Evolutionary conservation across 75 land plant species (phyloP).

Genomic region (Picea glauca): DNA sequence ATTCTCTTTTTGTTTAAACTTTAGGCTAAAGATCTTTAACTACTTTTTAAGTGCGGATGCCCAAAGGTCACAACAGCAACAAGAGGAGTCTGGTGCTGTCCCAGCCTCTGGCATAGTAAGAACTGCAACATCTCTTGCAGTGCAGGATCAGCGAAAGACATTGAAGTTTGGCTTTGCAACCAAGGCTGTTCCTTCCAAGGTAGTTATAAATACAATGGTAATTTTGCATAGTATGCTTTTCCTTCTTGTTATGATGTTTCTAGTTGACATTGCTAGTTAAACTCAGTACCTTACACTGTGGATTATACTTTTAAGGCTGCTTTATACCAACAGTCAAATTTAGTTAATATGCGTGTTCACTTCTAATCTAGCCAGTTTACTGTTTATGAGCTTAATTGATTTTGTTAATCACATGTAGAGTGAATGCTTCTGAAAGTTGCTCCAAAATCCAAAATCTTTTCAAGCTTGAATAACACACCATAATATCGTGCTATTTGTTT

Average conservation of each 20-base stretch:
- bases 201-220: not conserved
- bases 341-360: not conserved
- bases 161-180: conserved; percentile 96
- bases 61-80: conserved; percentile 55
- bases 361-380: not conserved
- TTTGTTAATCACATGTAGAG: not conserved
- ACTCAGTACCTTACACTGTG: not conserved
- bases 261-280: too few relatives aligned
- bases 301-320: not conserved
- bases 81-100: conserved; percentile 23
- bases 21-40: conserved; percentile 10
- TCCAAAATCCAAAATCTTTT: not conserved
- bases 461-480: not conserved
- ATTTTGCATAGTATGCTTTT: too few relatives aligned
- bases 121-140: conserved; percentile 35
- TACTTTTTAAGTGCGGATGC: conserved; percentile 70
- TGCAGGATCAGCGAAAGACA: conserved; percentile 75
- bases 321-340: not conserved
- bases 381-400: not conserved
- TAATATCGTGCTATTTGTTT: too few relatives aligned
- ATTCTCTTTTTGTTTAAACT: not conserved
- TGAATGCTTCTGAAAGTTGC: not conserved
- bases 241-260: too few relatives aligned
- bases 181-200: conserved; percentile 73
- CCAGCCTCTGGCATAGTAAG: conserved; percentile 19